phyloP scores from a whole-genome alignment of 805 yeast species.

The Ogataea saltuana region DNA sequence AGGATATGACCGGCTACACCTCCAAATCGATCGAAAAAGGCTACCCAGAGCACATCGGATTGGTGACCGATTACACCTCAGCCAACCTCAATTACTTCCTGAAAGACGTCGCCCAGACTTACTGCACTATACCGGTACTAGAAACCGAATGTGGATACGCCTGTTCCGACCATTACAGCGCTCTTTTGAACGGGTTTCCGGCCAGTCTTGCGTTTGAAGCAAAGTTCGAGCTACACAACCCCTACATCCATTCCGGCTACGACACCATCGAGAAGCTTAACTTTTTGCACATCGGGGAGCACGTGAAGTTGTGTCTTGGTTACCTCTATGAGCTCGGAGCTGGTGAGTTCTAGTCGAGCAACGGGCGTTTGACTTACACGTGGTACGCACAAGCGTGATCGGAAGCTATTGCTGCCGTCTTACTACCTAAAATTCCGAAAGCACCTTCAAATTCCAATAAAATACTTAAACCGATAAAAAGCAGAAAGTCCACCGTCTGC shows the following conservation, averaged over 20 bases:
- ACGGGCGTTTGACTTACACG: not conserved
- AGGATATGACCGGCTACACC: conserved; percentile 90
- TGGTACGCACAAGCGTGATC: too few relatives aligned
- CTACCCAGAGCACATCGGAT: conserved; percentile 70
- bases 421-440: too few relatives aligned
- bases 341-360: not conserved
- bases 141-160: conserved; percentile 89
- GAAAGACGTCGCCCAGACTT: conserved; percentile 57
- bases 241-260: conserved; percentile 69
- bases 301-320: conserved; percentile 74
- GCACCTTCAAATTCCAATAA: too few relatives aligned
- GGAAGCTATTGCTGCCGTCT: too few relatives aligned
- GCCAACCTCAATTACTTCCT: conserved; percentile 57
- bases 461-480: too few relatives aligned
- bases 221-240: conserved; percentile 61
- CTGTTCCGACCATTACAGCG: conserved; percentile 92
- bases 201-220: conserved; percentile 81
- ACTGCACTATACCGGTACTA: conserved; percentile 66
- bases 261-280: conserved; percentile 85
- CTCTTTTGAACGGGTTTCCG: conserved; percentile 81
- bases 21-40: conserved; percentile 50
- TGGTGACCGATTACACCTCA: conserved; percentile 71
- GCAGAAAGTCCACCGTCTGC: too few relatives aligned
- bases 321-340: conserved; percentile 63
- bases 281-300: conserved; percentile 78